These are phyloP conservation scores for Trichoderma lentiforme DNA, from an alignment of 2,329 filamentous ascomycete species.

Conservation along the genomic window DNA sequence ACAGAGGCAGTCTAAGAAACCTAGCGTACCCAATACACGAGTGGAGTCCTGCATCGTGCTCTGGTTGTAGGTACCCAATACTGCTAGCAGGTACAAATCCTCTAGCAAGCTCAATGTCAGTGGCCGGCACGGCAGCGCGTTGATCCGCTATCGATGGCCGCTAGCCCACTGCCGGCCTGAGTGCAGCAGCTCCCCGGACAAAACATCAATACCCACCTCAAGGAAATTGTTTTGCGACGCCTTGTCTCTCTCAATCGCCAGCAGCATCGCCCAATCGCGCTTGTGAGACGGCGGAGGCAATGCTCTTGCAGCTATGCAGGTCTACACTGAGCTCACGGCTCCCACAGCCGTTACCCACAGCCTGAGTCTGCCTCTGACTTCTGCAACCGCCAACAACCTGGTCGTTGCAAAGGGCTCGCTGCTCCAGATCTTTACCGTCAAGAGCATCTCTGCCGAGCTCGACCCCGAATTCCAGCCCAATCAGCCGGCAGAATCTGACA, in stretches of 20 bases:
- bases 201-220: slow-evolving; percentile 15
- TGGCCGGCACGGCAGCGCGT: slow-evolving; percentile 21
- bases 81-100: not conserved
- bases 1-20: not conserved
- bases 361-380: slow-evolving; percentile 72
- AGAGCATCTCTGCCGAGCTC: slow-evolving; percentile 62
- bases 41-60: not conserved
- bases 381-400: slow-evolving; percentile 74
- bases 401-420: slow-evolving; percentile 89
- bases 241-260: not conserved
- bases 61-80: not conserved
- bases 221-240: slow-evolving; percentile 16
- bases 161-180: slow-evolving; percentile 8
- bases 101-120: not conserved
- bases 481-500: slow-evolving; percentile 40
- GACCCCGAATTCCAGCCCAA: slow-evolving; percentile 42
- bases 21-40: not conserved
- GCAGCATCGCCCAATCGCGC: slow-evolving; percentile 21
- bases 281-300: slow-evolving; percentile 28
- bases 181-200: not conserved
- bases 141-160: slow-evolving; percentile 22
- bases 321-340: slow-evolving; percentile 92
- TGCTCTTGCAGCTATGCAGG: slow-evolving; percentile 69
- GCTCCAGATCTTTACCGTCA: slow-evolving; percentile 83
- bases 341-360: slow-evolving; percentile 93